Base-by-base conservation (phyloP, 2,329 filamentous ascomycete species). In the Didymella arachidicola region DNA sequence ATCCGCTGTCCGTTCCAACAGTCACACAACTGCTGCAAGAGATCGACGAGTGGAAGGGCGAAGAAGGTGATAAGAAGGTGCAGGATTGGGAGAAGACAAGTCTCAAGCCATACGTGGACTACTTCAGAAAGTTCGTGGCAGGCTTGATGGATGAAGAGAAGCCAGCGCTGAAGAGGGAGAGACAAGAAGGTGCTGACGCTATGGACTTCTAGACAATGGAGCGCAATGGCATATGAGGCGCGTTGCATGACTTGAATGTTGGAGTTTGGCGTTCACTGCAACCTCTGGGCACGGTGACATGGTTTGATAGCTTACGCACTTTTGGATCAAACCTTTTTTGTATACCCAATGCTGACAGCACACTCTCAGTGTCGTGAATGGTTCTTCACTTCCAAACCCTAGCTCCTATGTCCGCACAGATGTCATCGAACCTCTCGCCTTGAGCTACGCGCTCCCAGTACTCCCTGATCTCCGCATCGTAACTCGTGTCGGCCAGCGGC, bases 1-100 rank as follows among this genome's bases (percentile, higher is more conserved):
- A 98, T 72, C 95, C 95, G 0, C 81, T 96, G 0, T 81, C 78
- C 2, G 94, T 98, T n/a, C 95, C 95, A 1, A 98, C 93, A 0
- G 92, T 97, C 3, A 91, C 91, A 59, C 83, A 89, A 47, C 80
- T 99, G 57, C 79, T 98, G 22, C 82, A 81, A 5, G 93, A 99
- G 80, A 96, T 99, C 69, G 93, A 99, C 75, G 81, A 85, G 19
- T 98, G 92, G 87, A 84, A 87, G 67, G 72, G 72, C 6, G 80
- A 80, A 0, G 80, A 80, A 62, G 80, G 80, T 0, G 80, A 81
- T 62, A 86, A 83, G 69, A 81, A 80, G 55, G 70, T 91, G 46
- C 86, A 89, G 66, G 95, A 99, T 73, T 98, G 94, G 88, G 94
- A 99, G 79, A 99, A 98, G 86, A 99, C 95, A 25, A 92, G 92